These are phyloP conservation scores for Schizopora paradoxa DNA, from an alignment of 1,284 basidiomycete genomes.

Conservation along the genomic window DNA sequence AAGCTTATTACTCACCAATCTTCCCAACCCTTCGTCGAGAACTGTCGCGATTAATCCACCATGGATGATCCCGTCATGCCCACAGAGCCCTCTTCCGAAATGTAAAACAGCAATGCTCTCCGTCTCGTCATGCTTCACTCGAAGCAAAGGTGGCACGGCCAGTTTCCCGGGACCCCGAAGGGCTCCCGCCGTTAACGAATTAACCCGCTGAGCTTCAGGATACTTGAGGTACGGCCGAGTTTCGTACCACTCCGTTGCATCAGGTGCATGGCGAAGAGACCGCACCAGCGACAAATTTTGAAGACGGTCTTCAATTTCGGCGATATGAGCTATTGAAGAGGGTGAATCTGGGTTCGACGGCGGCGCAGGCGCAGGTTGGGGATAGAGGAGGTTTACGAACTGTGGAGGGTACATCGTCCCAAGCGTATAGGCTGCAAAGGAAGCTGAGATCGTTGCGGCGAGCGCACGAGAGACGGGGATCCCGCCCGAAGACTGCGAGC, in stretches of 20 bases:
- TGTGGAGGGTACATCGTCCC: constrained; percentile 65
- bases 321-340: constrained; percentile 55
- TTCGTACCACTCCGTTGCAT: constrained; percentile 66
- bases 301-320: constrained; percentile 62
- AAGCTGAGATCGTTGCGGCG: constrained; percentile 8
- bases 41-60: constrained; percentile 90
- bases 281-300: constrained; percentile 61
- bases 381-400: constrained; percentile 59
- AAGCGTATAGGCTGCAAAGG: constrained; percentile 36
- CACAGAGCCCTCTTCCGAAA: constrained; percentile 82
- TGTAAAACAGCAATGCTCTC: constrained; percentile 73
- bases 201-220: constrained; percentile 65
- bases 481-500: no score
- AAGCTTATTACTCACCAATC: constrained; percentile 55
- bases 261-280: constrained; percentile 41
- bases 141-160: constrained; percentile 70
- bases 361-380: constrained; percentile 67
- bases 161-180: constrained; percentile 83
- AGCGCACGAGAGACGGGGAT: constrained; percentile 11
- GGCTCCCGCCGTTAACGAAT: constrained; percentile 81
- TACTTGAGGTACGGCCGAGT: constrained; percentile 69
- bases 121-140: constrained; percentile 70
- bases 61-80: constrained; percentile 91
- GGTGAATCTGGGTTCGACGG: constrained; percentile 51
- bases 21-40: constrained; percentile 80